Evolutionary conservation across 352 stramenopile species (phyloP), one percentile per base, ranked within the genome.

Genomic region (Phytopythium ostracodes): DNA sequence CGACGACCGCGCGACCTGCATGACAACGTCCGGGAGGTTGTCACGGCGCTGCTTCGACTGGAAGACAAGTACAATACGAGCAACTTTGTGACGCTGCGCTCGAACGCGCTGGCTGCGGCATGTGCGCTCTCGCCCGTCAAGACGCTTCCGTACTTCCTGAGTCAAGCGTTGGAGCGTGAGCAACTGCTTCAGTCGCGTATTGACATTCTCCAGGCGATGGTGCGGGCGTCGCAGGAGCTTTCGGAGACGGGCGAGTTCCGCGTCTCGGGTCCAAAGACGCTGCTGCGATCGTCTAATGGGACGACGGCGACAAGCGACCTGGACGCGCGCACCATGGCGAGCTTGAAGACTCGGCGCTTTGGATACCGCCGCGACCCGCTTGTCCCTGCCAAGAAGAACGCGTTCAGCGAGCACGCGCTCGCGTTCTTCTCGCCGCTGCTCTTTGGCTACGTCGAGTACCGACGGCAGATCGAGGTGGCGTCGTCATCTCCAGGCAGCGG

Each of bases 341-440:
- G 69, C 2, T 61, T 91, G 20, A 89, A 89, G 70, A 89, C 80
- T 3, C 68, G 80, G 38, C 78, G 81, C 25, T 93, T 79, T 63
- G 84, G 84, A 10, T 91, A 90, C 53, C 78, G 81, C 22, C 78
- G 84, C 5, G 71, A 89, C 43, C 76, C 79, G 15, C 55, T 88
- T 0, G 66, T 58, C 0, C 49, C 60, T 0, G 65, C 80, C 11
- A 89, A 79, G 71, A 76, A 70, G 56, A 93, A 93, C 29, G 73
- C 68, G 2, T 93, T 93, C 62, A 76, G 59, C 29, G 77, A 86
- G 2, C 67, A 88, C 24, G 79, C 80, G 5, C 57, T 90, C 27
- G 56, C 59, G 24, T 93, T 93, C 60, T 93, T 93, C 63, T 88
- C 78, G n/a, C 81, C 84, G 18, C 46, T 93, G 44, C 54, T 93